Conservation (phyloP, 768 basidiomycete genomes). For the Leccinum boreale region DNA sequence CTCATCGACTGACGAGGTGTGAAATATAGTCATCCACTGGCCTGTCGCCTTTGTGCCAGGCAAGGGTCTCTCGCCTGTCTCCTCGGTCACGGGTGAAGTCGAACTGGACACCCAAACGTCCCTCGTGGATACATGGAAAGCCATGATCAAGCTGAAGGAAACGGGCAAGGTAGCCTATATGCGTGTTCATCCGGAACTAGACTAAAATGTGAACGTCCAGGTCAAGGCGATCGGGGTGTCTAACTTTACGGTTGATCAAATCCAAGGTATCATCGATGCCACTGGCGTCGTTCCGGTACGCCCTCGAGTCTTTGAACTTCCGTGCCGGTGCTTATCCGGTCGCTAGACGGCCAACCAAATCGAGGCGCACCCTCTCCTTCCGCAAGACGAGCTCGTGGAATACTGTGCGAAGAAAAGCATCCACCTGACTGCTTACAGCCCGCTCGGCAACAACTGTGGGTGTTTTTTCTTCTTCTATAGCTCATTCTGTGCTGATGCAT, state of each 20-base stretch:
- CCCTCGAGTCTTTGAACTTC: background rate
- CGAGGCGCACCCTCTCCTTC: slow-evolving; percentile 78
- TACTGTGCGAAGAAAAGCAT: slow-evolving; percentile 71
- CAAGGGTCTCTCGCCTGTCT: slow-evolving; percentile 50
- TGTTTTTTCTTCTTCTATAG: background rate
- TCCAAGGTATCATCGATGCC: slow-evolving; percentile 64
- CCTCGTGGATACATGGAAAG: slow-evolving; percentile 82
- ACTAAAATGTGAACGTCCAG: slow-evolving; percentile 27
- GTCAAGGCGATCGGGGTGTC: slow-evolving; percentile 76
- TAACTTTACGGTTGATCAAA: slow-evolving; percentile 68
- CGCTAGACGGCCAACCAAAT: slow-evolving; percentile 68
- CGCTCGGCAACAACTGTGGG: slow-evolving; percentile 79
- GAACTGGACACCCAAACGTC: slow-evolving; percentile 56
- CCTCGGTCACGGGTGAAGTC: slow-evolving; percentile 40
- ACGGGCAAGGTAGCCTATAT: slow-evolving; percentile 55
- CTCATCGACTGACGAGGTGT: background rate
- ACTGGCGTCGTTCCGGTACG: slow-evolving; percentile 72
- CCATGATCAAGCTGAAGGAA: slow-evolving; percentile 66
- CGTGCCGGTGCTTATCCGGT: slow-evolving; percentile 1
- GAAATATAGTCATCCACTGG: slow-evolving; percentile 68
- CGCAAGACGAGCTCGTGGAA: slow-evolving; percentile 67
- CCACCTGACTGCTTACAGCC: slow-evolving; percentile 68
- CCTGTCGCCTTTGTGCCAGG: slow-evolving; percentile 66
- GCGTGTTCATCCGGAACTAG: background rate
- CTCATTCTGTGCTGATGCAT: background rate